Evolutionary conservation across 2,329 filamentous ascomycete species (phyloP), one percentile per base, ranked within the genome.

Genomic region (Sporothrix euskadiensis): DNA sequence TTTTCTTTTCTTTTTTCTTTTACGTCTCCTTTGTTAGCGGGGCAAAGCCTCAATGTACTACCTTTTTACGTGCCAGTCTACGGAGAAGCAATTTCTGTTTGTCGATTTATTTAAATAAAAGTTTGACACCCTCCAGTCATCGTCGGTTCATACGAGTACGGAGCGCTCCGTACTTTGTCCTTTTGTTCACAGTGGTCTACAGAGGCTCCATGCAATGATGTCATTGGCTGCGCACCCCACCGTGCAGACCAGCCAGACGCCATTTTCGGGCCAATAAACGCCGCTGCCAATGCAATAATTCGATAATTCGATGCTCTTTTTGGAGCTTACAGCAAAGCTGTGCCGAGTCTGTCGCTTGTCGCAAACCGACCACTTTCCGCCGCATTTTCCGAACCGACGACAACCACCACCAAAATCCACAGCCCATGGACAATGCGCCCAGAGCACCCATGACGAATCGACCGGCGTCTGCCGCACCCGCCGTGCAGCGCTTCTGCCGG

Each of bases 401-500:
- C n/a, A n/a, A 41, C 26, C 3, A 49, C 56, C 19, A 6, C 26
- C 22, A 6, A 56, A 56, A 0, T 2, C 19, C 30, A 19, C 59
- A 72, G 14, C n/a, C 41, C 26, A 73, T 73, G 72, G 72, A 70
- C 47, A 39, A 54, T 70, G 72, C 49, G 10, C 59, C 26, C 52
- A 59, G 9, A 26, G 3, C 6, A 6, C 66, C 30, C 44, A 56
- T 69, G 66, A 69, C 47, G 4, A 26, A 26, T 16, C 32, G 16
- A 8, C 44, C 47, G 22, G 44, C 41, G 41, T 44, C 41, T 44
- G 41, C 41, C 41, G 44, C 44, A 6, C 44, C 44, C 14, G 44
- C 44, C 14, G 68, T 75, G 32, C 71, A 69, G 71, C 71, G 74
- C 22, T 89, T 94, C 79, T 90, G 88, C 76, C 87, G 88, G 75